Percentiles rank a stretch among this genome's conserved stretches.
Evolutionary conservation across 2,329 filamentous ascomycete genomes (phyloP).

Genomic region (Calonectria hawksworthii): DNA sequence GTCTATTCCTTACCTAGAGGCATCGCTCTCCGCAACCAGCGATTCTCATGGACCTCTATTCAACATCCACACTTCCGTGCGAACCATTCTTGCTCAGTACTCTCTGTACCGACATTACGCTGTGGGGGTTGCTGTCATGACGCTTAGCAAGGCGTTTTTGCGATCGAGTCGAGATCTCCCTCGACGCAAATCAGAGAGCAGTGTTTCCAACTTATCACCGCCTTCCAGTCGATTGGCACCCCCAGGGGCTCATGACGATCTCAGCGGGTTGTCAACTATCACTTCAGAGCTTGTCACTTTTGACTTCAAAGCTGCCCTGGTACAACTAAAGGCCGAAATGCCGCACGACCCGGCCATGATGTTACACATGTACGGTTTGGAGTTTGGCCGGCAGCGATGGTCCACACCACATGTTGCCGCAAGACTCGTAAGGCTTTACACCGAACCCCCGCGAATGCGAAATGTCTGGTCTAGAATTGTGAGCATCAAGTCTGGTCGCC

Average conservation of each 20-base stretch:
- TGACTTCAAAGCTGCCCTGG: constrained; percentile 83
- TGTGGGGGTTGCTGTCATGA: constrained; percentile 83
- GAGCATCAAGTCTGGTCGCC: constrained; percentile 83
- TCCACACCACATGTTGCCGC: constrained; percentile 84
- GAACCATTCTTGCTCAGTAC: constrained; percentile 86
- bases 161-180: constrained; percentile 61
- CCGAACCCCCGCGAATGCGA: constrained; percentile 86
- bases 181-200: constrained; percentile 50
- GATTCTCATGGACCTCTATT: constrained; percentile 91
- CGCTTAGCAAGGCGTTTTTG: constrained; percentile 79
- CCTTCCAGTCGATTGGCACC: constrained; percentile 54
- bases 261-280: constrained; percentile 50
- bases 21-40: constrained; percentile 86
- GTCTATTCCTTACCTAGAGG: constrained; percentile 87
- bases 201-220: constrained; percentile 33
- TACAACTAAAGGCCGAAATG: constrained; percentile 92
- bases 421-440: constrained; percentile 86
- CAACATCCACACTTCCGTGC: constrained; percentile 85
- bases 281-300: constrained; percentile 80
- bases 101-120: constrained; percentile 96
- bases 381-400: constrained; percentile 89
- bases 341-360: constrained; percentile 92
- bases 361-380: constrained; percentile 87
- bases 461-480: constrained; percentile 88
- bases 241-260: constrained; percentile 49